phyloP scores from a whole-genome alignment of 2,329 filamentous ascomycete genomes.

The Aureobasidium vineae region DNA sequence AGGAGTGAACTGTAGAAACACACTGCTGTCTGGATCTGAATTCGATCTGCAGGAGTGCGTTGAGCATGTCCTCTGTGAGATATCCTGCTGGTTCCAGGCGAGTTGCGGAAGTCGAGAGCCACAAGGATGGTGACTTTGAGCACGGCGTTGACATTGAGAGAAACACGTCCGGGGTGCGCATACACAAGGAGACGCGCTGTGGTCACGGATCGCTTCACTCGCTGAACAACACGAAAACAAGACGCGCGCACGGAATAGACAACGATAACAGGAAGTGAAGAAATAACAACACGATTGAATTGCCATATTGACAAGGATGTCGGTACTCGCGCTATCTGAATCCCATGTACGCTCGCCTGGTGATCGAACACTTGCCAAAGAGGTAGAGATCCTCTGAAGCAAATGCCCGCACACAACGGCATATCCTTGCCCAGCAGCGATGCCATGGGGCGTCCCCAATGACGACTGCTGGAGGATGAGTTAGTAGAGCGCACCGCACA shows the following conservation, averaged over 20 bases:
- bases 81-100: too few relatives aligned
- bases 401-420: not conserved
- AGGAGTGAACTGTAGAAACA: too few relatives aligned
- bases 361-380: not conserved
- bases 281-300: not conserved
- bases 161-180: too few relatives aligned
- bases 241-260: not conserved
- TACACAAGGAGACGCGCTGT: not conserved
- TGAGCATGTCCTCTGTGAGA: not conserved
- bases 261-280: not conserved
- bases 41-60: not conserved
- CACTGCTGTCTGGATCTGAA: too few relatives aligned
- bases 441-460: constrained; percentile 1
- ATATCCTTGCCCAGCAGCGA: not conserved
- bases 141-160: too few relatives aligned
- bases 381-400: not conserved
- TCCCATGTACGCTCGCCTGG: constrained; percentile 20
- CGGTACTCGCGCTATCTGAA: not conserved
- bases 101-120: too few relatives aligned
- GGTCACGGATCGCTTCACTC: not conserved
- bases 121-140: too few relatives aligned
- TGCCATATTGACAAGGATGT: not conserved
- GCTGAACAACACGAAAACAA: not conserved
- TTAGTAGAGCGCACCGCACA: constrained; percentile 14
- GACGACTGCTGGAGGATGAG: not conserved